These are phyloP conservation scores for Torulaspora globosa DNA, from an alignment of 1,139 yeast genomes.

Conservation along the genomic window DNA sequence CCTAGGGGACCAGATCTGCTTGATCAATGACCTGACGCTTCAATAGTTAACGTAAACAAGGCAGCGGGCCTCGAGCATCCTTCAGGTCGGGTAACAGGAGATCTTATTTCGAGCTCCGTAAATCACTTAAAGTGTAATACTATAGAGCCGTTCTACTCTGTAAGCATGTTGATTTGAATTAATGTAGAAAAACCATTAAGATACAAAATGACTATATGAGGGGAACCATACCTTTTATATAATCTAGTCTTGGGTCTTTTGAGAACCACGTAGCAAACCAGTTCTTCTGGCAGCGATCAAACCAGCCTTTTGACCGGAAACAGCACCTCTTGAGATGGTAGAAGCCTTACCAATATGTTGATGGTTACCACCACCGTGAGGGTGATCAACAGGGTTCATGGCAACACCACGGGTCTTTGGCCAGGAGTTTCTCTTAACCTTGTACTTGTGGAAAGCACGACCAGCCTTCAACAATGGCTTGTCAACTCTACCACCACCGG, in stretches of 20 bases:
- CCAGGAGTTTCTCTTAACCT: constrained; percentile 99
- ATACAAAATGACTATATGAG: constrained; percentile 22
- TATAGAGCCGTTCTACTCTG: too few relatives aligned
- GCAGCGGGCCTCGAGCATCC: not conserved
- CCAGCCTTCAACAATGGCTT: constrained; percentile 99
- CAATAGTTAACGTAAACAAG: not conserved
- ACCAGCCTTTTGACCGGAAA: constrained; percentile 99
- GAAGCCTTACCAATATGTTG: constrained; percentile 99
- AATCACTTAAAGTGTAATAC: not conserved
- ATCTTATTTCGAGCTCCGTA: not conserved
- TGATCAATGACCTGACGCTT: not conserved
- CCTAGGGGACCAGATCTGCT: not conserved
- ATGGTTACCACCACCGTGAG: constrained; percentile 99
- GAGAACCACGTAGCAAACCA: constrained; percentile 99
- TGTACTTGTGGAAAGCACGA: constrained; percentile 99
- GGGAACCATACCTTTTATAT: constrained; percentile 17
- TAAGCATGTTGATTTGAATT: constrained; percentile 16
- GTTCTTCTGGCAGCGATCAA: constrained; percentile 99
- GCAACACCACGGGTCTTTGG: constrained; percentile 99
- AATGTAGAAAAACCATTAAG: constrained; percentile 19
- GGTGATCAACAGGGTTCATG: constrained; percentile 99
- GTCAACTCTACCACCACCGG: constrained; percentile 99
- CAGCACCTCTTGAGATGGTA: constrained; percentile 99
- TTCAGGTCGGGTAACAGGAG: not conserved
- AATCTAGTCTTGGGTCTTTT: constrained; percentile 81